Evolutionary conservation across 2,329 filamentous ascomycete species (phyloP).

Genomic region (Diaporthe velutina): DNA sequence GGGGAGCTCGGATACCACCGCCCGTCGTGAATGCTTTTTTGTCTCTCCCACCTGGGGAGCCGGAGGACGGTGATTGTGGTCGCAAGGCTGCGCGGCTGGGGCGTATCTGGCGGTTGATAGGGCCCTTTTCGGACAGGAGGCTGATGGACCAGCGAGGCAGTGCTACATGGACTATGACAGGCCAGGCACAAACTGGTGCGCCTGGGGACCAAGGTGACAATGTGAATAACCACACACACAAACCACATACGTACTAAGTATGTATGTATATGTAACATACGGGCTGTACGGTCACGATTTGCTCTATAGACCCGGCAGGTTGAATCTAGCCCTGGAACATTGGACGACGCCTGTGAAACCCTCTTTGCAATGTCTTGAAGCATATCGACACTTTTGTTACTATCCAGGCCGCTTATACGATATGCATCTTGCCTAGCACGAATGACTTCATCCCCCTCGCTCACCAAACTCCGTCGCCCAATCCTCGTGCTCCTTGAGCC

Average conservation of each 20-base stretch:
- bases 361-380: neutral
- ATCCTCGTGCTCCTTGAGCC: slow-evolving; percentile 90
- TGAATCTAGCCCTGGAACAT: too few species aligned
- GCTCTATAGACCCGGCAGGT: neutral
- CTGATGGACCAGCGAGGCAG: neutral
- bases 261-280: neutral
- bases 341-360: neutral
- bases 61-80: neutral
- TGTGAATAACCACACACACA: slow-evolving; percentile 14
- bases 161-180: neutral
- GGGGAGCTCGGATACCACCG: slow-evolving; percentile 3
- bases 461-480: slow-evolving; percentile 97
- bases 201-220: neutral
- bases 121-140: neutral
- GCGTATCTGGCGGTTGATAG: neutral
- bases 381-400: neutral
- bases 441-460: slow-evolving; percentile 74
- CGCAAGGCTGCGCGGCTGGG: neutral
- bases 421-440: neutral
- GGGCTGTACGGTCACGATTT: neutral
- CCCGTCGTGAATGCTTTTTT: neutral
- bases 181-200: neutral
- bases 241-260: neutral
- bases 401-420: slow-evolving; percentile 7
- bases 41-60: neutral